These are phyloP conservation scores for Quercus berberidifolia DNA, from an alignment of 306 rosid genomes.

Conservation along the genomic window DNA sequence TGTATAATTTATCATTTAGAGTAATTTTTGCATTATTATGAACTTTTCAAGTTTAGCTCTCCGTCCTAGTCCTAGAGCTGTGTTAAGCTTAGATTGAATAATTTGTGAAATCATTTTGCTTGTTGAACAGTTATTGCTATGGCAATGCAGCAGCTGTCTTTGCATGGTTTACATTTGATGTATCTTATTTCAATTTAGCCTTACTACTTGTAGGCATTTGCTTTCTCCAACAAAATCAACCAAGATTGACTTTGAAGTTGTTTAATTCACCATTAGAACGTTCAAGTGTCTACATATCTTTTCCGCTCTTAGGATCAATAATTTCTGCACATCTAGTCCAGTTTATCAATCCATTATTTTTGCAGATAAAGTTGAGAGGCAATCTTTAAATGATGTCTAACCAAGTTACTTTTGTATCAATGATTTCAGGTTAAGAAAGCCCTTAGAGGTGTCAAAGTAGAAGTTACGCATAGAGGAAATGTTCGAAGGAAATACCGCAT, in stretches of 20 bases:
- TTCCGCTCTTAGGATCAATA: too few species aligned
- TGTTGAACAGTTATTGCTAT: too few species aligned
- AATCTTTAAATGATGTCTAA: slow-evolving; percentile 7
- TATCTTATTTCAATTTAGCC: not conserved
- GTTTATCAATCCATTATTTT: not conserved
- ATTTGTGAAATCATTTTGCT: too few species aligned
- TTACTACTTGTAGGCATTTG: not conserved
- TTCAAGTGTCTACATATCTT: too few species aligned
- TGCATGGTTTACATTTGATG: not conserved
- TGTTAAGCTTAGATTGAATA: too few species aligned
- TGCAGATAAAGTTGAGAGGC: not conserved
- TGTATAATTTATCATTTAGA: too few species aligned
- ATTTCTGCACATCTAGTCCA: not conserved
- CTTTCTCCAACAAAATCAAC: not conserved
- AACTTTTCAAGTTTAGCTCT: too few species aligned
- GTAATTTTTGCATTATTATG: too few species aligned
- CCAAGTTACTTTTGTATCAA: slow-evolving; percentile 6
- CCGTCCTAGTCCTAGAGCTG: too few species aligned
- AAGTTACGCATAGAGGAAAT: slow-evolving; percentile 47
- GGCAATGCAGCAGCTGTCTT: too few species aligned
- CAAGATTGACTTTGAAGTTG: too few species aligned
- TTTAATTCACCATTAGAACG: too few species aligned
- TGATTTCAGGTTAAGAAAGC: slow-evolving; percentile 44
- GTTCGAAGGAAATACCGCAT: slow-evolving; percentile 44
- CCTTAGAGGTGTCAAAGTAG: slow-evolving; percentile 50